These are phyloP conservation scores for Calocybe gangraenosa DNA, from an alignment of 768 basidiomycete genomes.

Conservation along the genomic window DNA sequence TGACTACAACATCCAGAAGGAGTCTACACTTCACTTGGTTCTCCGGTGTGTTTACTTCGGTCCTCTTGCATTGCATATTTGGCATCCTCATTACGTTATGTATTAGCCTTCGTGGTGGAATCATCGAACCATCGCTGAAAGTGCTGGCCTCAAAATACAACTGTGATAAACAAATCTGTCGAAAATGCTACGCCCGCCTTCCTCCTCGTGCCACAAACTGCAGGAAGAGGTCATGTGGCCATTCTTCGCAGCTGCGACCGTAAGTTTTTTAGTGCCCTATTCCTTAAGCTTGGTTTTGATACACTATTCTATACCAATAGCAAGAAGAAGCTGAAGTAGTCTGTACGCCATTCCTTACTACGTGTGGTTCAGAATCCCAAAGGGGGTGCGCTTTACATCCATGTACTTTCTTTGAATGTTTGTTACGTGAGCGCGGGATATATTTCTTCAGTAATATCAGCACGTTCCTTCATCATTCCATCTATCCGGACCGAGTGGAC, in stretches of 20 bases:
- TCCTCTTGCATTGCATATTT: background rate
- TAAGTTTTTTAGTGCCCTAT: constrained; percentile 35
- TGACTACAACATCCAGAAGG: constrained; percentile 99
- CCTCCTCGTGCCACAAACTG: constrained; percentile 99
- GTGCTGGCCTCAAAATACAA: constrained; percentile 97
- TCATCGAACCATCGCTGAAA: constrained; percentile 99
- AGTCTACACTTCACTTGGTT: constrained; percentile 96
- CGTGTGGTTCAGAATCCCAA: too few relatives aligned
- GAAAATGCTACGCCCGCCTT: constrained; percentile 99
- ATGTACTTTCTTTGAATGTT: too few relatives aligned
- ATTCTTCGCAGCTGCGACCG: constrained; percentile 90
- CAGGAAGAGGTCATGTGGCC: constrained; percentile 91
- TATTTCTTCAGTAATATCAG: too few relatives aligned
- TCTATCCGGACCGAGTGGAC: too few relatives aligned
- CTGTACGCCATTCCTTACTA: constrained; percentile 3
- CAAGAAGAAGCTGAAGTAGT: constrained; percentile 22
- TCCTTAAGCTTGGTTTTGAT: background rate
- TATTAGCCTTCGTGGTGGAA: constrained; percentile 87
- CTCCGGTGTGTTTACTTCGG: constrained; percentile 64
- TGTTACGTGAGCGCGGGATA: too few relatives aligned
- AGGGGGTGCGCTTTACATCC: too few relatives aligned
- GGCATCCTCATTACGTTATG: background rate
- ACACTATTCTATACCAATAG: background rate
- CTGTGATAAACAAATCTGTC: constrained; percentile 99
- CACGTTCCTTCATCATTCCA: too few relatives aligned